A percentile compares a stretch with the other conserved stretches of the same genome.
These are phyloP conservation scores for Plasmodium billcollinsi DNA, from an alignment of 169 alveolate species.

Conservation along the genomic window DNA sequence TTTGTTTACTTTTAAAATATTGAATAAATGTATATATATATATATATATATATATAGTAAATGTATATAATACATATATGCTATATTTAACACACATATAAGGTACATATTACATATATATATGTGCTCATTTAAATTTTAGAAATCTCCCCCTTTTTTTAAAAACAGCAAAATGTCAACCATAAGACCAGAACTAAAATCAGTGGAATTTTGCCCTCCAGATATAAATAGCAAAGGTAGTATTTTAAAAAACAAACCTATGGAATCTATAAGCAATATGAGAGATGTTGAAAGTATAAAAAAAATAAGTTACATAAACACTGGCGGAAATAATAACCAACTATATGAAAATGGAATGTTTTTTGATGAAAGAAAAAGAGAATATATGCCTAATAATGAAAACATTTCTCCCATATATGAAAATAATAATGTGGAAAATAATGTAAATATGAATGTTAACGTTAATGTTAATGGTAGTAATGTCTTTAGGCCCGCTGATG, in stretches of 20 bases:
- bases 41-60: no score
- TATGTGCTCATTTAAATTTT: neutral
- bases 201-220: neutral
- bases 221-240: conserved; percentile 1
- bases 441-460: neutral
- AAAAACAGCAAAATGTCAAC: conserved; percentile 6
- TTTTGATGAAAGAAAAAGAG: conserved; percentile 22
- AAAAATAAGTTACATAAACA: conserved; percentile 8
- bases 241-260: conserved; percentile 15
- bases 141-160: neutral
- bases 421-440: conserved; percentile 4
- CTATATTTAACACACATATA: no score
- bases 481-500: neutral
- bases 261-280: conserved; percentile 20
- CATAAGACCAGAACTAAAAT: neutral
- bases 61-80: no score
- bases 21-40: no score
- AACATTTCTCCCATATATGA: neutral
- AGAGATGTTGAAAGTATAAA: conserved; percentile 28
- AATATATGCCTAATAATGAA: conserved; percentile 2
- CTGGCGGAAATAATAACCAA: neutral
- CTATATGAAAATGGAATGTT: neutral
- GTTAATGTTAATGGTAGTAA: neutral
- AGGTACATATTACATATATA: neutral
- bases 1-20: no score